Evolutionary conservation across 2,329 filamentous ascomycete species (phyloP).

Genomic region (Hansfordia pulvinata): DNA sequence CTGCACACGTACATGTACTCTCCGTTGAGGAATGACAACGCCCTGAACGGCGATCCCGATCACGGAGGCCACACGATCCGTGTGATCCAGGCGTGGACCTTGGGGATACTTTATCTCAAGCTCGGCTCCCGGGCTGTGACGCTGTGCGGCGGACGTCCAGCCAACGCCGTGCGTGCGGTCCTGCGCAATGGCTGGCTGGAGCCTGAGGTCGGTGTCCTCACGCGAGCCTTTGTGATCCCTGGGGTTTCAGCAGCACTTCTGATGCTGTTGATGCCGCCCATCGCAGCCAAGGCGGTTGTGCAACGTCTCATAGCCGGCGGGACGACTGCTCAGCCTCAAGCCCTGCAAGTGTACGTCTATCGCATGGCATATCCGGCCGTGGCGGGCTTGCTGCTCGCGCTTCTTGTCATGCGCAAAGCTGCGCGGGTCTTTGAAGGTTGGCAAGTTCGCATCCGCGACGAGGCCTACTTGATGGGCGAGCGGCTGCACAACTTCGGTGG

Average conservation of each 20-base stretch:
- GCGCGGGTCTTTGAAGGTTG: conserved; percentile 55
- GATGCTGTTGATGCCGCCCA: conserved; percentile 52
- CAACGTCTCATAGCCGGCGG: conserved; percentile 7
- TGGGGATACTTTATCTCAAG: conserved; percentile 83
- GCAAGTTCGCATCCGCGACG: conserved; percentile 75
- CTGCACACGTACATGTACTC: conserved; percentile 63
- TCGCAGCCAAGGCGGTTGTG: conserved; percentile 38
- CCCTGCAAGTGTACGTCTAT: conserved; percentile 24
- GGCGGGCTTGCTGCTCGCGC: conserved; percentile 31
- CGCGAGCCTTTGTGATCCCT: conserved; percentile 76
- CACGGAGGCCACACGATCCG: conserved; percentile 55
- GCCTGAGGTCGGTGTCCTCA: conserved; percentile 68
- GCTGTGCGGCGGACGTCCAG: conserved; percentile 54
- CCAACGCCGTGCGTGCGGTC: conserved; percentile 61
- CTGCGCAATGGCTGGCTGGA: conserved; percentile 63
- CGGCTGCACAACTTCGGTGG: conserved; percentile 84
- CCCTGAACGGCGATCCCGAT: conserved; percentile 13
- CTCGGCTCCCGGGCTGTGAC: conserved; percentile 58
- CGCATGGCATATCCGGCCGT: conserved; percentile 58
- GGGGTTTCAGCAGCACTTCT: conserved; percentile 44
- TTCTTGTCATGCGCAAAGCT: conserved; percentile 35
- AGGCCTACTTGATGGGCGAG: conserved; percentile 93
- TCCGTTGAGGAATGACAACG: conserved; percentile 10
- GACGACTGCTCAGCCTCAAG: conserved; percentile 6
- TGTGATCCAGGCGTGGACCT: conserved; percentile 84